Conservation (phyloP, 164 flowering plant genomes). For the Warburgia ugandensis region DNA sequence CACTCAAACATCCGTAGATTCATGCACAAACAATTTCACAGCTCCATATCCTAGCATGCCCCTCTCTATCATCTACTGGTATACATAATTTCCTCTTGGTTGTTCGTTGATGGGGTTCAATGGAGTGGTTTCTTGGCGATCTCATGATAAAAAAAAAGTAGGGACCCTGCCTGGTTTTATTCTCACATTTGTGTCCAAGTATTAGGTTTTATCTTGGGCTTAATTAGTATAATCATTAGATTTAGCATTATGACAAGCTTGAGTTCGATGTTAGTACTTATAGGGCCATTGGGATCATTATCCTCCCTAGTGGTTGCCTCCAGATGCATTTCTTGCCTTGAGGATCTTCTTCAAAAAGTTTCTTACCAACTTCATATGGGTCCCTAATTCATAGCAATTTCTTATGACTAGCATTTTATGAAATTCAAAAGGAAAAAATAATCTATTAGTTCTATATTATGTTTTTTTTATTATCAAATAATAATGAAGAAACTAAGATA, state of each 20-base stretch:
- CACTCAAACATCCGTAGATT: too few species aligned
- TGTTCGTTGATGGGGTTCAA: slow-evolving; percentile 53
- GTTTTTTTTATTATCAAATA: too few species aligned
- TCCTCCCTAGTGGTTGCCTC: slow-evolving; percentile 51
- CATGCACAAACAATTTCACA: too few species aligned
- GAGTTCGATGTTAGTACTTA: slow-evolving; percentile 30
- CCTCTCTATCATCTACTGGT: too few species aligned
- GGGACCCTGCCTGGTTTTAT: slow-evolving; percentile 72
- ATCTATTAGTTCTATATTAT: too few species aligned
- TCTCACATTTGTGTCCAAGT: slow-evolving; percentile 38
- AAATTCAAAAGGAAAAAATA: too few species aligned
- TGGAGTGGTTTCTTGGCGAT: slow-evolving; percentile 54
- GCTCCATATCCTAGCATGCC: too few species aligned
- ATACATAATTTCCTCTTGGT: too few species aligned
- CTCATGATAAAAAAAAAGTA: slow-evolving; percentile 41
- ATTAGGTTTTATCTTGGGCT: slow-evolving; percentile 38
- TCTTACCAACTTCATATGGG: neutral
- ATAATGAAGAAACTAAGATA: too few species aligned
- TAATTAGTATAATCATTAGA: slow-evolving; percentile 38
- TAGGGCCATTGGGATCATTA: slow-evolving; percentile 44
- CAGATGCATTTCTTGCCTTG: slow-evolving; percentile 30
- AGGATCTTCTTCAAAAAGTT: neutral
- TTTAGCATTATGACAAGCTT: slow-evolving; percentile 30
- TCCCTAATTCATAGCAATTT: too few species aligned
- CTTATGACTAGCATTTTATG: too few species aligned